Percentiles rank a stretch among this genome's conserved stretches.
These are phyloP conservation scores for Plasmodium malariae DNA, from an alignment of 169 alveolate genomes.

Conservation along the genomic window DNA sequence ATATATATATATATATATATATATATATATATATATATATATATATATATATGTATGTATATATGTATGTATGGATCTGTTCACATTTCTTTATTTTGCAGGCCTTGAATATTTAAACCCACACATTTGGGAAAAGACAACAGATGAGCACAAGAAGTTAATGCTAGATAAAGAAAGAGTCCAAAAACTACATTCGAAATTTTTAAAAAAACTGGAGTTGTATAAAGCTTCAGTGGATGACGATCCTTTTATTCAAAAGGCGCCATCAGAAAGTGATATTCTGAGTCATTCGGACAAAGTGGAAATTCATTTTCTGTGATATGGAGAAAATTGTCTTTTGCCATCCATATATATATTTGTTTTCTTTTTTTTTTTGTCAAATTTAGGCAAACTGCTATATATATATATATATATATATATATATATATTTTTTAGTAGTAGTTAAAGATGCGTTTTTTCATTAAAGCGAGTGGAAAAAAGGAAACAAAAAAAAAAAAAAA, in stretches of 20 bases:
- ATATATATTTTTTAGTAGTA: neutral
- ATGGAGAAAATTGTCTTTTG: neutral
- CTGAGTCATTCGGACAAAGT: conserved; percentile 35
- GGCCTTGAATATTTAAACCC: conserved; percentile 78
- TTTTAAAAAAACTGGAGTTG: conserved; percentile 62
- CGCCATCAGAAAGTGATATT: conserved; percentile 59
- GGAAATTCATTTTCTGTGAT: conserved; percentile 24
- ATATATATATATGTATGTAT: neutral
- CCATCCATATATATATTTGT: neutral
- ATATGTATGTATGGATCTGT: neutral
- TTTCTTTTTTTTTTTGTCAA: neutral
- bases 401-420: neutral
- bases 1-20: too few species aligned
- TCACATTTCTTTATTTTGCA: neutral
- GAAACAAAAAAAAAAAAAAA: neutral
- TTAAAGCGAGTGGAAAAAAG: neutral
- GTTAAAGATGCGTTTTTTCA: neutral
- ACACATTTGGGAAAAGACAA: conserved; percentile 71
- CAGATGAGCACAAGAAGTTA: conserved; percentile 75
- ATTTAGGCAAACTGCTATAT: neutral
- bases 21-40: too few species aligned
- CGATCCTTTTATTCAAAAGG: conserved; percentile 79
- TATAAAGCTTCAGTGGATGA: conserved; percentile 77
- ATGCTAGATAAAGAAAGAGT: conserved; percentile 74
- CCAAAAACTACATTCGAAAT: conserved; percentile 68